Conservation (phyloP, 2,329 filamentous ascomycete genomes). For the Aspergillus alliaceus region DNA sequence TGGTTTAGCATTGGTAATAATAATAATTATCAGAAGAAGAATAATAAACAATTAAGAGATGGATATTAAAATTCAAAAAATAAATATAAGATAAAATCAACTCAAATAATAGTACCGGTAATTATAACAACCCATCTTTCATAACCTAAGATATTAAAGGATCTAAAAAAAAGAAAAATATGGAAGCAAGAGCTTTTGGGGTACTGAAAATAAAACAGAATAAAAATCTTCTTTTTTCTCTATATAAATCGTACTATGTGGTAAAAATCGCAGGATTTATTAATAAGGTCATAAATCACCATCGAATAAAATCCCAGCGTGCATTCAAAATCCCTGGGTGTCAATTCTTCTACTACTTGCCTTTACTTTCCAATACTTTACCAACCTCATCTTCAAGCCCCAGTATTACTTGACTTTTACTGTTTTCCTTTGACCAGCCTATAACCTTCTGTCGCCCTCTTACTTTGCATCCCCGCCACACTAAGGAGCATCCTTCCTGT, state of each 20-base stretch:
- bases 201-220: neutral
- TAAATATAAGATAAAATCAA: neutral
- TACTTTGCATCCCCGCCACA: constrained; percentile 17
- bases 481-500: constrained; percentile 14
- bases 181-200: too few species aligned
- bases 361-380: too few species aligned
- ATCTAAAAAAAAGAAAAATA: neutral
- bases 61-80: neutral
- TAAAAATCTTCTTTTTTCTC: neutral
- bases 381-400: constrained; percentile 1
- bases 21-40: neutral
- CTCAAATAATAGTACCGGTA: neutral
- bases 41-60: neutral
- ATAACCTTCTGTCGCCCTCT: neutral
- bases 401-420: neutral
- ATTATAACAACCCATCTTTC: constrained; percentile 4
- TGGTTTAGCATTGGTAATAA: constrained; percentile 1
- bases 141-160: neutral
- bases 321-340: neutral
- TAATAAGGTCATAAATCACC: neutral
- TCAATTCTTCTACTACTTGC: neutral
- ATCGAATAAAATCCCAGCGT: neutral
- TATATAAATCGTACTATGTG: neutral
- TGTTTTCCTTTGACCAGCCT: neutral
- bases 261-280: neutral